Evolutionary conservation across 2,329 filamentous ascomycete genomes (phyloP).

Genomic region (Cordyceps cateniannulata): DNA sequence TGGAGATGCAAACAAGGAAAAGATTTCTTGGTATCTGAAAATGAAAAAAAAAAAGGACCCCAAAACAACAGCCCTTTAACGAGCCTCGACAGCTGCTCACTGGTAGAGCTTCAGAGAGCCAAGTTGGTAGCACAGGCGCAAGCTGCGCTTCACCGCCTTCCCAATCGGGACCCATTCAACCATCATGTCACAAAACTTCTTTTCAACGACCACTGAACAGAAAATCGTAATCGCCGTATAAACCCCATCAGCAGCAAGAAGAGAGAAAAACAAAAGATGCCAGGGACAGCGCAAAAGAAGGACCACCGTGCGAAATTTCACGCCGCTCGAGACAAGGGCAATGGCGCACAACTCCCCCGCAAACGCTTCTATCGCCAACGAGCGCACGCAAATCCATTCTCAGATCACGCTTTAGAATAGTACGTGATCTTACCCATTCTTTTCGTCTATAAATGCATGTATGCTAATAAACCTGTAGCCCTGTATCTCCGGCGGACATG

Average conservation of each 20-base stretch:
- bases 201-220: neutral
- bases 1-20: neutral
- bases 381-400: constrained; percentile 97
- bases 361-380: constrained; percentile 97
- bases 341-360: constrained; percentile 62
- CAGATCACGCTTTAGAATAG: constrained; percentile 87
- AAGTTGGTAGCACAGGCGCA: neutral
- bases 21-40: neutral
- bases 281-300: constrained; percentile 43
- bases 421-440: constrained; percentile 45
- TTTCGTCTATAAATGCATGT: neutral
- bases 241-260: neutral
- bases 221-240: neutral
- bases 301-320: constrained; percentile 63
- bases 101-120: too few species aligned
- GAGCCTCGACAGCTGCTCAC: too few species aligned
- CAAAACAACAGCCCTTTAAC: too few species aligned
- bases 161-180: neutral
- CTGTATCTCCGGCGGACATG: constrained; percentile 73
- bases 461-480: constrained; percentile 46
- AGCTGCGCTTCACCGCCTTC: constrained; percentile 14
- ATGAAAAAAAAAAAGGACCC: too few species aligned
- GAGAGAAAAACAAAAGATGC: constrained; percentile 17
- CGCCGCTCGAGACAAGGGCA: constrained; percentile 45
- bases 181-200: constrained; percentile 1